Evolutionary conservation across 2,329 filamentous ascomycete species (phyloP).

Genomic region (Thelonectria rubi): DNA sequence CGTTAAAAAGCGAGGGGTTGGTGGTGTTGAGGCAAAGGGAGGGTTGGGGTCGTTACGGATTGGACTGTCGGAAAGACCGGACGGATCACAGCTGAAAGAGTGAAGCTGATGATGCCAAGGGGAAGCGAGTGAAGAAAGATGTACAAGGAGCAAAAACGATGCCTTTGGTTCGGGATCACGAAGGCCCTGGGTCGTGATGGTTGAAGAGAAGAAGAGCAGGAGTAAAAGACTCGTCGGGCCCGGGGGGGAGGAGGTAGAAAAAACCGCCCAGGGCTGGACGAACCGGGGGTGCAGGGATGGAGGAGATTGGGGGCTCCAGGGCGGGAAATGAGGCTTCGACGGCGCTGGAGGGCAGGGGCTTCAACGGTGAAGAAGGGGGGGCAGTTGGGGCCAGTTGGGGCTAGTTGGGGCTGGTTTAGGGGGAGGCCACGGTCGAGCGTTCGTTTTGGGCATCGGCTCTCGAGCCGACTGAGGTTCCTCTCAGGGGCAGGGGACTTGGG

Average conservation of each 20-base stretch:
- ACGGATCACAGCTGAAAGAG: constrained; percentile 54
- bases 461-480: constrained; percentile 27
- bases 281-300: constrained; percentile 26
- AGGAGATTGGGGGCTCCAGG: constrained; percentile 24
- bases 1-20: constrained; percentile 35
- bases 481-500: constrained; percentile 37
- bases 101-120: constrained; percentile 52
- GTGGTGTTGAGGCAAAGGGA: constrained; percentile 35
- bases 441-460: constrained; percentile 22
- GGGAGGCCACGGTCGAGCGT: constrained; percentile 14
- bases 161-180: constrained; percentile 38
- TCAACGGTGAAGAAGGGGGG: constrained; percentile 3
- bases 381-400: not conserved
- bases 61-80: constrained; percentile 46
- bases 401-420: constrained; percentile 7
- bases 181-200: constrained; percentile 37
- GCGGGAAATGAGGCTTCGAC: constrained; percentile 29
- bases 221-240: constrained; percentile 20
- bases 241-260: constrained; percentile 33
- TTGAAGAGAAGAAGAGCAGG: constrained; percentile 35
- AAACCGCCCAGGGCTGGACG: constrained; percentile 8
- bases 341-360: constrained; percentile 16
- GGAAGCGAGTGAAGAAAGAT: constrained; percentile 42
- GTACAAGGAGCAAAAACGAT: constrained; percentile 39
- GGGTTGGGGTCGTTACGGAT: constrained; percentile 25